phyloP scores from a whole-genome alignment of 2,329 filamentous ascomycete species.

The Exophiala lecanii-corni region DNA sequence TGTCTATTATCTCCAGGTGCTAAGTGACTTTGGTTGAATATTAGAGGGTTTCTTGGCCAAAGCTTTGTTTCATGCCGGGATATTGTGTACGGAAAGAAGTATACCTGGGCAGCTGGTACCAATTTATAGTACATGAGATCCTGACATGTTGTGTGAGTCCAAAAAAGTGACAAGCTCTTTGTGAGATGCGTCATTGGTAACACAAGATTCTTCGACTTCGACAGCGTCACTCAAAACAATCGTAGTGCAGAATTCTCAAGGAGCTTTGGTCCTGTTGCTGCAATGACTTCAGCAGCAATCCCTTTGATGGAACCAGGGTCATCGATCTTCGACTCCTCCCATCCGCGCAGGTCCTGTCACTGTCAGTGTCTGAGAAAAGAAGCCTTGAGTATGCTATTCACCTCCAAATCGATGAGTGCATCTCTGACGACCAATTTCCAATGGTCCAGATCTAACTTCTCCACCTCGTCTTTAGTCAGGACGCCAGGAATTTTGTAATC shows the following conservation, averaged over 20 bases:
- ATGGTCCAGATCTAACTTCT: slow-evolving; percentile 39
- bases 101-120: too few species aligned
- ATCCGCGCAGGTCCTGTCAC: slow-evolving; percentile 42
- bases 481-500: slow-evolving; percentile 44
- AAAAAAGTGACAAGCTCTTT: not conserved
- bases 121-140: too few species aligned
- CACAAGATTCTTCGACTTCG: too few species aligned
- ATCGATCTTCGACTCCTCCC: slow-evolving; percentile 40
- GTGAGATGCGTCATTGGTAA: slow-evolving; percentile 5
- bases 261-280: slow-evolving; percentile 41
- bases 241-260: slow-evolving; percentile 30
- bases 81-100: too few species aligned
- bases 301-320: slow-evolving; percentile 44
- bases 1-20: too few species aligned
- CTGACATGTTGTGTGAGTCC: not conserved
- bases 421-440: slow-evolving; percentile 42
- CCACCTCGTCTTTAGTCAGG: slow-evolving; percentile 39
- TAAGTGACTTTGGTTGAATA: too few species aligned
- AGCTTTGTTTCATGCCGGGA: too few species aligned
- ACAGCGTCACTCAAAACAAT: slow-evolving; percentile 19
- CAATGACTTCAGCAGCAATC: slow-evolving; percentile 44
- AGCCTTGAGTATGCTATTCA: slow-evolving; percentile 25
- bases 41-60: too few species aligned
- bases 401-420: slow-evolving; percentile 40
- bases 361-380: not conserved